Evolutionary conservation across 805 yeast genomes (phyloP).

Genomic region (Lipomyces yamadae): DNA sequence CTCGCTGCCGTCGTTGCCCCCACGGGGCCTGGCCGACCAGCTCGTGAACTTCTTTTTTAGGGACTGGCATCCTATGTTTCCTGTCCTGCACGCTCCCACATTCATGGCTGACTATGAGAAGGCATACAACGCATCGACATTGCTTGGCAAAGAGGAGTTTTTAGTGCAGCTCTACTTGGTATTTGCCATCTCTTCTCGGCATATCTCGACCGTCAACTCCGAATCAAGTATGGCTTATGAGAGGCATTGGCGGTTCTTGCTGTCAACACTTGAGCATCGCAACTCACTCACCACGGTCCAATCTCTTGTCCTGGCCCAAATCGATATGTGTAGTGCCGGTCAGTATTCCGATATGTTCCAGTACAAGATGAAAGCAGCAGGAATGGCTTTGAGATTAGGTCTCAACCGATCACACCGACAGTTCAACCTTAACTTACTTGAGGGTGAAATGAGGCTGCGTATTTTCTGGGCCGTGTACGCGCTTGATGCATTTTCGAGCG

Average conservation of each 20-base stretch:
- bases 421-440: conserved; percentile 59
- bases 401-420: conserved; percentile 74
- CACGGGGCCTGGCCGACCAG: conserved; percentile 67
- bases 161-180: conserved; percentile 42
- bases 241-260: conserved; percentile 41
- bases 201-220: conserved; percentile 25
- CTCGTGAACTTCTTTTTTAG: conserved; percentile 70
- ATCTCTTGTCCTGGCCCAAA: conserved; percentile 66
- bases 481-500: conserved; percentile 74
- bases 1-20: conserved; percentile 47
- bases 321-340: conserved; percentile 74
- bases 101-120: conserved; percentile 64
- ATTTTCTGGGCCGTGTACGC: conserved; percentile 84
- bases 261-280: conserved; percentile 32
- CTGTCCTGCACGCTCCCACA: conserved; percentile 70
- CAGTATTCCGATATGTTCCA: conserved; percentile 76
- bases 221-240: conserved; percentile 33
- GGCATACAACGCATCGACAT: conserved; percentile 27
- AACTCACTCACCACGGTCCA: conserved; percentile 52
- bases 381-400: conserved; percentile 85
- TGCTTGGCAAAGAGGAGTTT: conserved; percentile 37
- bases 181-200: conserved; percentile 41
- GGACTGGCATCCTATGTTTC: conserved; percentile 75
- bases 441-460: conserved; percentile 81
- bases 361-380: conserved; percentile 71